Conservation (phyloP, 345 rosid species). For the Cardiospermum halicacabum region DNA sequence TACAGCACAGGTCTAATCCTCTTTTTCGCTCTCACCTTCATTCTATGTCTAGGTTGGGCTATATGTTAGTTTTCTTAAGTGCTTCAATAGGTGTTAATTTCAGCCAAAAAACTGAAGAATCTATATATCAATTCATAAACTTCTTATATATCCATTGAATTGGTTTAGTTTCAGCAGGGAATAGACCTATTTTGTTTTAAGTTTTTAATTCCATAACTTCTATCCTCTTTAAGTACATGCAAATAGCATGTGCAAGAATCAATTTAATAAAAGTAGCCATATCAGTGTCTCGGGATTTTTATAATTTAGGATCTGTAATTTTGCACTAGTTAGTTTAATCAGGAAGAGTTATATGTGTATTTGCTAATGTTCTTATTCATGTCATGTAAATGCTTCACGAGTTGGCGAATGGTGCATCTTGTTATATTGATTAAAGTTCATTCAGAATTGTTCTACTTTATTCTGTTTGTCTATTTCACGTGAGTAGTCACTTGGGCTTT, state of each 20-base stretch:
- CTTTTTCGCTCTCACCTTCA: slow-evolving; percentile 9
- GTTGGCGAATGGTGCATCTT: too few species aligned
- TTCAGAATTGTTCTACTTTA: too few species aligned
- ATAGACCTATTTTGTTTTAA: too few species aligned
- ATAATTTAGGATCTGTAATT: background rate
- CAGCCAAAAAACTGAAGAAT: background rate
- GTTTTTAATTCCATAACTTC: too few species aligned
- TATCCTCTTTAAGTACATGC: too few species aligned
- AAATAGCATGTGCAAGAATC: background rate
- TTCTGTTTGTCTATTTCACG: too few species aligned
- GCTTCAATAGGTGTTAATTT: background rate
- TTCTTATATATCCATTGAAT: background rate
- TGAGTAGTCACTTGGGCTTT: too few species aligned
- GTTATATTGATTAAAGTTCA: too few species aligned
- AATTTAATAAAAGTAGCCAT: background rate
- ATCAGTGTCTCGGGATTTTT: background rate
- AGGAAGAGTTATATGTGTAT: too few species aligned
- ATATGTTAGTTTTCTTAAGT: background rate
- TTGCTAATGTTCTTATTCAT: too few species aligned
- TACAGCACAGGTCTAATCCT: slow-evolving; percentile 77
- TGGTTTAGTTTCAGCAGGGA: background rate
- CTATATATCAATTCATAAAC: background rate
- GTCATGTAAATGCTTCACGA: too few species aligned
- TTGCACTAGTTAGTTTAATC: background rate
- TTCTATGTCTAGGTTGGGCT: background rate